These are phyloP conservation scores for Cichorium intybus DNA, from an alignment of 140 eudicot species.

Conservation along the genomic window DNA sequence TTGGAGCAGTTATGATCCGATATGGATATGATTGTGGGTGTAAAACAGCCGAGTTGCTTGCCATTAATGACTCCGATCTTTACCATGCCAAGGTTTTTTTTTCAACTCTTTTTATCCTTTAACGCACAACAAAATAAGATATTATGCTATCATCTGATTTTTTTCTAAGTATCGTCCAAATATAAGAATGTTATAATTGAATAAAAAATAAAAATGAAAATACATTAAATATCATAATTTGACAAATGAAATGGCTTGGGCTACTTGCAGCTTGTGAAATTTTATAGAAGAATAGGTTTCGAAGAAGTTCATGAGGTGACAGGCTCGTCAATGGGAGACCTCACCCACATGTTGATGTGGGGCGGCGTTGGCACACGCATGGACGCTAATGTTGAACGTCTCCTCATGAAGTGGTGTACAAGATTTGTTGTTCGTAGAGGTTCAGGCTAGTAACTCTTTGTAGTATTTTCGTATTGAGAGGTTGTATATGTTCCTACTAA, in stretches of 20 bases:
- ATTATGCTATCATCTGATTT: no score
- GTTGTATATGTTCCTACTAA: no score
- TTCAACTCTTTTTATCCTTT: neutral
- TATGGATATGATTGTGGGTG: conserved; percentile 91
- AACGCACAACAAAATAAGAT: neutral
- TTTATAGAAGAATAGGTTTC: conserved; percentile 78
- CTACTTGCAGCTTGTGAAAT: conserved; percentile 64
- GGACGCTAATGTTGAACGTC: conserved; percentile 67
- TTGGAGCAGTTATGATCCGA: conserved; percentile 84
- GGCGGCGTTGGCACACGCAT: conserved; percentile 87
- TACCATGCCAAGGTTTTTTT: conserved; percentile 76
- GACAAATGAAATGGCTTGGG: neutral
- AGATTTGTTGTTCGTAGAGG: conserved; percentile 34
- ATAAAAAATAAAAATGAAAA: no score
- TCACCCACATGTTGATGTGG: conserved; percentile 68
- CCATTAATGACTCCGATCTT: conserved; percentile 79
- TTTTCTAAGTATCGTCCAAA: no score
- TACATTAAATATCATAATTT: neutral
- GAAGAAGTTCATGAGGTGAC: conserved; percentile 68
- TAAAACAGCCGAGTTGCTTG: conserved; percentile 72
- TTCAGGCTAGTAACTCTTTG: neutral
- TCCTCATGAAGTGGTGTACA: conserved; percentile 74
- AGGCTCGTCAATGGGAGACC: conserved; percentile 60
- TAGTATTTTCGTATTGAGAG: neutral
- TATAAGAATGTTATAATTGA: no score